These are phyloP conservation scores for Sugiyamaella castrensis DNA, from an alignment of 1,139 yeast genomes.

Conservation along the genomic window DNA sequence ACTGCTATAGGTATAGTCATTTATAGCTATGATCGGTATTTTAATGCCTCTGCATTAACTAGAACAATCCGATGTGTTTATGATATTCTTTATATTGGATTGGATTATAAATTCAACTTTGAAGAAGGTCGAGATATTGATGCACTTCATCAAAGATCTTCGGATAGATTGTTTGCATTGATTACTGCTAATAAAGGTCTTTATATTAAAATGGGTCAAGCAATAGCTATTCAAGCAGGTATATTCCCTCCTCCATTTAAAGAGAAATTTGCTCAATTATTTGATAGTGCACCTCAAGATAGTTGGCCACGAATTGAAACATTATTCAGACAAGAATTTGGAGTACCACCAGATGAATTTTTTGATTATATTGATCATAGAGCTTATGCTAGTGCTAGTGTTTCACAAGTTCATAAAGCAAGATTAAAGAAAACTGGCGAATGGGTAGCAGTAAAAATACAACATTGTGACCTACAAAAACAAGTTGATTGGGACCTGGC, in stretches of 20 bases:
- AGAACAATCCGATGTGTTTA: conserved; percentile 54
- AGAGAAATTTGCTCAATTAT: conserved; percentile 51
- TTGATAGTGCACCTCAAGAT: conserved; percentile 71
- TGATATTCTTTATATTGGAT: conserved; percentile 51
- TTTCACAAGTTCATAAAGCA: conserved; percentile 71
- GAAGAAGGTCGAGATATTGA: conserved; percentile 45
- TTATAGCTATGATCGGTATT: conserved; percentile 21
- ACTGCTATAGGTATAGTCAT: conserved; percentile 17
- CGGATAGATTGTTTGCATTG: conserved; percentile 54
- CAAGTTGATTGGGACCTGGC: conserved; percentile 59
- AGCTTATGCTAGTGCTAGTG: conserved; percentile 69
- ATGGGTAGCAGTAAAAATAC: conserved; percentile 65
- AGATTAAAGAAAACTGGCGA: conserved; percentile 47
- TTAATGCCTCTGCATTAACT: conserved; percentile 48
- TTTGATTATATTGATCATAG: conserved; percentile 49
- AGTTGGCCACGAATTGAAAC: conserved; percentile 53
- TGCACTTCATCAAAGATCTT: conserved; percentile 57
- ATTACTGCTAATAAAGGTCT: conserved; percentile 62
- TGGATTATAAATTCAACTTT: conserved; percentile 55
- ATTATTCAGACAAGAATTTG: conserved; percentile 48
- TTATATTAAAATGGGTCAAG: conserved; percentile 73
- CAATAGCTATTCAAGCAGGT: conserved; percentile 67
- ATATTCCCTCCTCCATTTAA: conserved; percentile 65
- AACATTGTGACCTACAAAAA: conserved; percentile 56
- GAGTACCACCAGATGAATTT: conserved; percentile 44